Base-by-base conservation (phyloP, 208 protist species). In the Crithidia brevicula region DNA sequence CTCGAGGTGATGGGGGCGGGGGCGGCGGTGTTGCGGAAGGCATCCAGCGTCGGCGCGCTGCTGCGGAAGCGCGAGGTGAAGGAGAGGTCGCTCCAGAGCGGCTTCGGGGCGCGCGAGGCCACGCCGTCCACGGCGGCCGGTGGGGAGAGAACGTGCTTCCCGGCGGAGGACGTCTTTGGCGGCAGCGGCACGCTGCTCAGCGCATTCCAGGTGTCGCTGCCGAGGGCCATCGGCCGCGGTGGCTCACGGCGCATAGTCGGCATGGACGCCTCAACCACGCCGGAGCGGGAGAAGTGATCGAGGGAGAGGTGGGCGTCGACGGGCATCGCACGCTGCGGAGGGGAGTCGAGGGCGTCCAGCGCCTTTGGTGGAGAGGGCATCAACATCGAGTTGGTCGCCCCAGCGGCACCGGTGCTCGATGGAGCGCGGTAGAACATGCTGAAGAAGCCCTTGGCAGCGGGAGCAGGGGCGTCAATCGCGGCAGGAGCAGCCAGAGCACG, bases 21-120 rank as follows among this genome's bases (percentile, higher is more conserved):
- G 2, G 63, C 43, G 16, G 47, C 51, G 7, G 63, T 47, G 59
- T 63, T 72, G 30, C 61, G 67, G 67, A 82, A 86, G 31, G 81
- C 72, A 13, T 86, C 81, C 22, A 83, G 57, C 28, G 77, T 77
- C 7, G 77, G 77, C 15, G 67, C 77, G 50, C 42, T 72, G 61
- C 51, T 60, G 49, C 67, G 59, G 53, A 64, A 77, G 52, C 65
- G 36, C 31, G 70, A 66, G 8, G 74, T 47, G 38, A 72, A 69
- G 42, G 77, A 54, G n/a, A 87, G 54, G 31, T 82, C 77, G 42
- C 53, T 77, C 82, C 82, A 83, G 8, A 83, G 71, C 22, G 82
- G 70, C 56, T 71, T 75, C 22, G 76, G 70, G 1, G 74, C 79
- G 6, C 70, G 49, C 4, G 27, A 49, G 6, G 56, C 52, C 5